These are phyloP conservation scores for Colletotrichum sp. DNA, from an alignment of 2,329 filamentous ascomycete species.

Conservation along the genomic window DNA sequence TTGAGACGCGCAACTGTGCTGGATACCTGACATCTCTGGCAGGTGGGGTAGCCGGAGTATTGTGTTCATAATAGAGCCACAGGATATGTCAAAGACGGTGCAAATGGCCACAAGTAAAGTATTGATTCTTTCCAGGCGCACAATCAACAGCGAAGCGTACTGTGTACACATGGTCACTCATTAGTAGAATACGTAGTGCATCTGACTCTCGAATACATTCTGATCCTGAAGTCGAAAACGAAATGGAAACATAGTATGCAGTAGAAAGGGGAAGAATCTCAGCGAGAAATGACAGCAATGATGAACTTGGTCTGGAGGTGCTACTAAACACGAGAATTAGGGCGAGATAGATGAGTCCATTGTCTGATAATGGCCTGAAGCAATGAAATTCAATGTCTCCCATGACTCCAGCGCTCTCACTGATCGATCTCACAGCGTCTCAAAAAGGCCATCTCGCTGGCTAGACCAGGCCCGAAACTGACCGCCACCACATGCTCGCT, in stretches of 20 bases:
- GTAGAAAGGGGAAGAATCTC: no score
- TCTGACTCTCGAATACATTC: not conserved
- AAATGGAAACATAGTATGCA: no score
- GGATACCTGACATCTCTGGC: constrained; percentile 28
- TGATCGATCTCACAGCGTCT: not conserved
- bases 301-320: no score
- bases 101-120: not conserved
- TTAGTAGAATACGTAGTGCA: not conserved
- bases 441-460: constrained; percentile 6
- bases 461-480: constrained; percentile 2
- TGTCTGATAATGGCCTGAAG: not conserved
- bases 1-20: constrained; percentile 63
- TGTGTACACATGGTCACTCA: not conserved
- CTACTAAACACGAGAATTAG: not conserved
- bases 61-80: not conserved
- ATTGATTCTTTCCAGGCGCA: rapidly evolving
- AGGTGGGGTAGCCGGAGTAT: no score
- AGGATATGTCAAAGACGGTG: not conserved
- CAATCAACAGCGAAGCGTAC: not conserved
- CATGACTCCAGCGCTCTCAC: not conserved
- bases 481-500: not conserved
- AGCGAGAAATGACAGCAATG: no score
- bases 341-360: not conserved
- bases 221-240: not conserved
- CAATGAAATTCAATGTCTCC: not conserved